These are phyloP conservation scores for Yamadazyma takamatsuzukensis DNA, from an alignment of 805 yeast genomes.

Conservation along the genomic window DNA sequence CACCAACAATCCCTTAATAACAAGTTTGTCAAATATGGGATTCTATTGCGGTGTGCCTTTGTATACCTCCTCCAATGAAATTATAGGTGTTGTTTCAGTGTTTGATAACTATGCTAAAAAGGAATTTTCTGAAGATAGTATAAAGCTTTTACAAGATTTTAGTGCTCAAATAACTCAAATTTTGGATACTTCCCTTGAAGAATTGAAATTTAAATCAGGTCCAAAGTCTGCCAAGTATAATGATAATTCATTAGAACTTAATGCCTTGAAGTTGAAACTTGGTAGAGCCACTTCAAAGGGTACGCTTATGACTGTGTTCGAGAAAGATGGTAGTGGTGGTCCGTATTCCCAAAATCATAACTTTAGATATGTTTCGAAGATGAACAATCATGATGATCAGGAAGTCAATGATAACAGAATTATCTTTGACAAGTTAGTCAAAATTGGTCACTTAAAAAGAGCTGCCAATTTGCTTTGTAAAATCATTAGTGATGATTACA, in stretches of 20 bases:
- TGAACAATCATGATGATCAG: slow-evolving; percentile 10
- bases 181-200: slow-evolving; percentile 30
- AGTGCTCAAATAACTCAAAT: slow-evolving; percentile 42
- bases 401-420: slow-evolving; percentile 17
- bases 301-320: slow-evolving; percentile 43
- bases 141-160: slow-evolving; percentile 32
- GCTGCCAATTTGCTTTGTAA: slow-evolving; percentile 43
- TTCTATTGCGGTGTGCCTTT: slow-evolving; percentile 67
- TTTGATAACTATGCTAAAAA: slow-evolving; percentile 47
- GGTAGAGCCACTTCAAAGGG: slow-evolving; percentile 59
- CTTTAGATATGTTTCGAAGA: slow-evolving; percentile 30
- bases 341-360: slow-evolving; percentile 51
- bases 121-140: slow-evolving; percentile 29
- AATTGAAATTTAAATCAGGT: slow-evolving; percentile 3
- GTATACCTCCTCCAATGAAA: slow-evolving; percentile 31
- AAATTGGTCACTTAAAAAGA: slow-evolving; percentile 36
- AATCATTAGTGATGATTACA: slow-evolving; percentile 28
- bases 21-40: slow-evolving; percentile 53
- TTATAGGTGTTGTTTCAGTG: slow-evolving; percentile 57
- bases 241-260: slow-evolving; percentile 18
- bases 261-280: slow-evolving; percentile 31
- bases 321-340: slow-evolving; percentile 62
- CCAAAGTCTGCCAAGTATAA: slow-evolving; percentile 8
- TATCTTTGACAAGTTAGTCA: slow-evolving; percentile 33
- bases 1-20: slow-evolving; percentile 57